Conservation (phyloP, 495 filamentous ascomycete genomes). For the Aspergillus taichungensis region DNA sequence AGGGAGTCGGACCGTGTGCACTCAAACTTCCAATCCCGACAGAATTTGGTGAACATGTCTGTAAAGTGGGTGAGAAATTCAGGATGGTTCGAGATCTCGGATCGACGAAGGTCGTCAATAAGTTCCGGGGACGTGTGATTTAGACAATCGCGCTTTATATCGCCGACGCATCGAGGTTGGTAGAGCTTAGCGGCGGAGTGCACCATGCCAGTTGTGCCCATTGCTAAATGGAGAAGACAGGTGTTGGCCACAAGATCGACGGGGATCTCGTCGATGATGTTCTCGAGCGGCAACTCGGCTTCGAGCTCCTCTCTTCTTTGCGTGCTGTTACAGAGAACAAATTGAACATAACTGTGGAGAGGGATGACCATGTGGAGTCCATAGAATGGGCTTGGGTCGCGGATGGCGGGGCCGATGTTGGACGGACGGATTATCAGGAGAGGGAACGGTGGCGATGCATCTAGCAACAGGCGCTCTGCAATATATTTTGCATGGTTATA, state of each 20-base stretch:
- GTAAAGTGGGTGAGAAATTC: constrained; percentile 27
- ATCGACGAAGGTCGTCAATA: constrained; percentile 20
- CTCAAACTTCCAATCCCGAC: constrained; percentile 30
- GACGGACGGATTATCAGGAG: constrained; percentile 32
- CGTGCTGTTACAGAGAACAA: too few relatives aligned
- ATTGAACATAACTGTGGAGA: constrained; percentile 27
- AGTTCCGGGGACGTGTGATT: constrained; percentile 16
- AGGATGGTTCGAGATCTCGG: constrained; percentile 19
- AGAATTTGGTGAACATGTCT: constrained; percentile 26
- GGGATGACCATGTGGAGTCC: constrained; percentile 28
- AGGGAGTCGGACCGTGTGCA: too few relatives aligned
- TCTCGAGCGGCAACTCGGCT: constrained; percentile 26
- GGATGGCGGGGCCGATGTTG: constrained; percentile 31
- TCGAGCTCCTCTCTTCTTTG: constrained; percentile 19
- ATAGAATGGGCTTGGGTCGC: constrained; percentile 30
- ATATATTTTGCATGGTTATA: constrained; percentile 34
- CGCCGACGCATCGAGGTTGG: constrained; percentile 21
- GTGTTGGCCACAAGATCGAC: constrained; percentile 35
- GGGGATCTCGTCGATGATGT: constrained; percentile 32
- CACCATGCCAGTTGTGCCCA: constrained; percentile 25
- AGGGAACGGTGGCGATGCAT: constrained; percentile 22
- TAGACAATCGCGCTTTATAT: constrained; percentile 12
- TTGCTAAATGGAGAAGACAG: constrained; percentile 28
- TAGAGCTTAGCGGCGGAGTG: constrained; percentile 27
- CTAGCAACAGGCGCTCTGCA: constrained; percentile 27